Evolutionary conservation across 1,139 yeast genomes (phyloP).

Genomic region (Blastobotrys raffinosifermentans): DNA sequence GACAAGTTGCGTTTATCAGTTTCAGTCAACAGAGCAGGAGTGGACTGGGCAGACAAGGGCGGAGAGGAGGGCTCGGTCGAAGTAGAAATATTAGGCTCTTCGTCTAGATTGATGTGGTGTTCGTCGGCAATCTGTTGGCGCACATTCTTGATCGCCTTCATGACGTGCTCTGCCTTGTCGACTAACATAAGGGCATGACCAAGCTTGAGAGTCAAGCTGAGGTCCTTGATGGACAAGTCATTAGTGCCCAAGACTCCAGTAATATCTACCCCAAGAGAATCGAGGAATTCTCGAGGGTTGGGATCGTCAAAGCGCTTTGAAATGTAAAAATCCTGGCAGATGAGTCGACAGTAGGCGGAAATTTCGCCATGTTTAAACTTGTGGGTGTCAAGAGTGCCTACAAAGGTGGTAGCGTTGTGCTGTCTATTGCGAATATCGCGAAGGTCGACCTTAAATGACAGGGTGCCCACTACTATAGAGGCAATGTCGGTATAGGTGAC

Average conservation of each 20-base stretch:
- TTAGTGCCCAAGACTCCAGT: conserved; percentile 31
- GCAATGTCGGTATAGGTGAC: conserved; percentile 24
- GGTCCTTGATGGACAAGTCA: conserved; percentile 30
- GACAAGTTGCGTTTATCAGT: conserved; percentile 23
- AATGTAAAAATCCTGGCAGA: conserved; percentile 27
- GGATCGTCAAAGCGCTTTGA: conserved; percentile 25
- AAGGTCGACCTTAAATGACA: conserved; percentile 26
- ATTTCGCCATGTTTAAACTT: conserved; percentile 27
- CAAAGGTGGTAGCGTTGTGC: conserved; percentile 22
- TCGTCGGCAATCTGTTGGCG: conserved; percentile 12
- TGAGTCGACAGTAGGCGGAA: conserved; percentile 25
- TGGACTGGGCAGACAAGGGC: not conserved
- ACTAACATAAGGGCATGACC: conserved; percentile 23
- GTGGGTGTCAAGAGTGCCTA: conserved; percentile 33
- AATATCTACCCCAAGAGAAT: conserved; percentile 27
- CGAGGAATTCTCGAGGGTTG: conserved; percentile 30
- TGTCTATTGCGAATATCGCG: conserved; percentile 16
- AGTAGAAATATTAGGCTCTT: not conserved
- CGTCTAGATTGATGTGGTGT: not conserved
- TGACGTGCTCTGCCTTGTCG: conserved; percentile 18
- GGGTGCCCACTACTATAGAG: conserved; percentile 27
- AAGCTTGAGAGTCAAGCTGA: conserved; percentile 29
- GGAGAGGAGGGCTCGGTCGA: not conserved
- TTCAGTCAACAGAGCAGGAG: conserved; percentile 9
- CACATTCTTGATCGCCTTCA: conserved; percentile 11